These are phyloP conservation scores for Verbascum thapsus DNA, from an alignment of 257 asterid species.

Conservation along the genomic window DNA sequence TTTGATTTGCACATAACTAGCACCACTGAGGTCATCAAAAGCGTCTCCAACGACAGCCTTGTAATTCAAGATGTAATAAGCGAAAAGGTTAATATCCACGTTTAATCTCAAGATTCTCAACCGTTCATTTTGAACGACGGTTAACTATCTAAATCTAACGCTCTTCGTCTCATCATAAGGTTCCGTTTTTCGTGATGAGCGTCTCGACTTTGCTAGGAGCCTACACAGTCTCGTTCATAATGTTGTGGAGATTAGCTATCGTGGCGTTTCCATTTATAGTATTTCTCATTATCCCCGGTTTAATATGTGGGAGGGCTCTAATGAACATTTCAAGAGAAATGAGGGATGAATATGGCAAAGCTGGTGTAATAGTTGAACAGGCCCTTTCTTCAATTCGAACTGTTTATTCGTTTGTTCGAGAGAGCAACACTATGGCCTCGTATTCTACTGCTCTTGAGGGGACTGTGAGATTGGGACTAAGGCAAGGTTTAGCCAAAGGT, in stretches of 20 bases:
- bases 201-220: conserved; percentile 48
- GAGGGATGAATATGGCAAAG: conserved; percentile 56
- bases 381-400: conserved; percentile 61
- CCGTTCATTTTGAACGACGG: no score
- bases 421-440: conserved; percentile 38
- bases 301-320: conserved; percentile 61
- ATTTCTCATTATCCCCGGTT: conserved; percentile 57
- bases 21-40: conserved; percentile 57
- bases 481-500: conserved; percentile 67
- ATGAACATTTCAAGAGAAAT: conserved; percentile 49
- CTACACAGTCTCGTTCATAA: conserved; percentile 44
- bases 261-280: conserved; percentile 57
- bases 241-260: conserved; percentile 55
- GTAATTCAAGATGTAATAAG: conserved; percentile 61
- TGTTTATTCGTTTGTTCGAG: conserved; percentile 63
- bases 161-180: conserved; percentile 28
- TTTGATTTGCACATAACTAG: conserved; percentile 60
- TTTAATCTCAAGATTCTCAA: no score
- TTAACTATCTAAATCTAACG: no score
- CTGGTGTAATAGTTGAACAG: conserved; percentile 52
- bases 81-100: conserved; percentile 47
- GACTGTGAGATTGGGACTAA: conserved; percentile 45
- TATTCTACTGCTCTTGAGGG: conserved; percentile 57
- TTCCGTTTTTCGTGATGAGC: conserved; percentile 60
- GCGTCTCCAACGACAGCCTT: conserved; percentile 56